Conservation (phyloP, 2,329 filamentous ascomycete species). For the Tolypocladium tropicale region DNA sequence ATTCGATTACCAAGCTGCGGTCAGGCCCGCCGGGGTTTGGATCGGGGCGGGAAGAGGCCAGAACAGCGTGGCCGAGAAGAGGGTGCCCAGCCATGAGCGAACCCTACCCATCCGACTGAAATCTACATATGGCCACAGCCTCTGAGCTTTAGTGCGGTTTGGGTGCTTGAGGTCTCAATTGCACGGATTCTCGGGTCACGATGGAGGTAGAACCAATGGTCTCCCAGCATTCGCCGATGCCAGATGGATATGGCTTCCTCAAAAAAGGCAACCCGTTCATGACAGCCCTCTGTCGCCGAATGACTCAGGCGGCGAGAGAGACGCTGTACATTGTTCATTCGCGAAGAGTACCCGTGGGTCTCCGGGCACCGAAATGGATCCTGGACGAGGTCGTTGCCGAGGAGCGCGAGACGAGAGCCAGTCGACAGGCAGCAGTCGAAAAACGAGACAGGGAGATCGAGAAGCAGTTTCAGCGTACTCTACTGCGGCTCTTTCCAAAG, state of each 20-base stretch:
- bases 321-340: conserved; percentile 26
- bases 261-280: conserved; percentile 31
- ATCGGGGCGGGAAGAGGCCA: not conserved
- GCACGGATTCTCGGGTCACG: not conserved
- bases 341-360: conserved; percentile 16
- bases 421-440: conserved; percentile 20
- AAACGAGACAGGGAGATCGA: conserved; percentile 23
- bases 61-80: not conserved
- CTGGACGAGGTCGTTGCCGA: conserved; percentile 15
- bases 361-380: conserved; percentile 27
- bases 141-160: not conserved
- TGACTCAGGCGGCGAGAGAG: conserved; percentile 20
- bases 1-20: not conserved
- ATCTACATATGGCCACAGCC: too few species aligned
- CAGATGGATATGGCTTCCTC: conserved; percentile 29
- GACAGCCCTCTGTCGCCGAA: conserved; percentile 27
- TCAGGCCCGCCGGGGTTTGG: not conserved
- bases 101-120: not conserved
- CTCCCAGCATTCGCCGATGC: conserved; percentile 18
- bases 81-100: not conserved
- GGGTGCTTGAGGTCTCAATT: not conserved
- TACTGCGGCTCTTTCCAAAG: conserved; percentile 27
- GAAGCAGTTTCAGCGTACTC: conserved; percentile 19
- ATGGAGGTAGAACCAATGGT: conserved; percentile 11
- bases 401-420: conserved; percentile 18